These are phyloP conservation scores for Penstemon davidsonii DNA, from an alignment of 257 asterid species.

Conservation along the genomic window DNA sequence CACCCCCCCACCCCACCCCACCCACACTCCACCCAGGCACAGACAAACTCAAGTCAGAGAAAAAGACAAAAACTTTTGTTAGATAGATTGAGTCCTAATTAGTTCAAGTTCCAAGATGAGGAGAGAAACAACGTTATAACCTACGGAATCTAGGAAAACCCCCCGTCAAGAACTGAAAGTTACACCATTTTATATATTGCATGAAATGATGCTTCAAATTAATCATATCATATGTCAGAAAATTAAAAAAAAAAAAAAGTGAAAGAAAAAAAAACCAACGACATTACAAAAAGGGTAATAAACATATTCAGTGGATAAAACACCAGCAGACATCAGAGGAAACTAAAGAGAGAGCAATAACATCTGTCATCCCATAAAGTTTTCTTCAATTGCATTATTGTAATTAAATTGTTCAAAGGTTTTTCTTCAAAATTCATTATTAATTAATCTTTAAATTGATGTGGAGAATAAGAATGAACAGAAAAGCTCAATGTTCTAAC, in stretches of 20 bases:
- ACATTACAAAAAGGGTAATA: slow-evolving; percentile 22
- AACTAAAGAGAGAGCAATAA: neutral
- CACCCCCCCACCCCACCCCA: neutral
- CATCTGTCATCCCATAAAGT: neutral
- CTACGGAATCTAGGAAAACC: slow-evolving; percentile 33
- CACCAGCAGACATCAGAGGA: neutral
- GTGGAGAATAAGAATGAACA: no score
- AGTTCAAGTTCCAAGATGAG: slow-evolving; percentile 39
- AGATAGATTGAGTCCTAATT: neutral
- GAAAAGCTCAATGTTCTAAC: no score
- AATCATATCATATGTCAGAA: slow-evolving; percentile 20
- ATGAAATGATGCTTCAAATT: neutral
- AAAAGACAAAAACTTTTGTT: slow-evolving; percentile 16
- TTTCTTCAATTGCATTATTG: neutral
- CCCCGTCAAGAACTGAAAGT: slow-evolving; percentile 33
- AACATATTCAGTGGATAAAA: slow-evolving; percentile 32
- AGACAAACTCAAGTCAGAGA: slow-evolving; percentile 19
- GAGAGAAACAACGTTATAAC: slow-evolving; percentile 16
- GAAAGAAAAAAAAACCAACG: slow-evolving; percentile 10
- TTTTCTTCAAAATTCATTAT: no score
- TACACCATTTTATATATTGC: neutral
- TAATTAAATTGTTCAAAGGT: no score
- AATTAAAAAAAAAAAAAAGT: neutral
- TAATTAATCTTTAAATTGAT: no score
- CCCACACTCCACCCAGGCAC: neutral